Base-by-base conservation (phyloP, 257 asterid genomes). In the Capsicum chinense region DNA sequence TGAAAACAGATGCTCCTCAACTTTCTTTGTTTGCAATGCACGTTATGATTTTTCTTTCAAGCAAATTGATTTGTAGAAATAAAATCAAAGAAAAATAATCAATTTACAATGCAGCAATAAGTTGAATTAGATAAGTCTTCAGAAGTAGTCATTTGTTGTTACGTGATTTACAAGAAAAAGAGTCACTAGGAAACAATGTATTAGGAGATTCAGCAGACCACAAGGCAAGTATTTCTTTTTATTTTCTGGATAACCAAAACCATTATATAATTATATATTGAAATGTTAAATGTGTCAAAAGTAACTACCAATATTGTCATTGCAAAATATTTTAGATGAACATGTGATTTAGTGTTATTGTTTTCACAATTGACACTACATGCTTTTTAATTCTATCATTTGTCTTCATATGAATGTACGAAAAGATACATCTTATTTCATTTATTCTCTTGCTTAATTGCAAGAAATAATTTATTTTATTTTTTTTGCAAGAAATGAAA, bases 101-200 rank as follows among this genome's bases (percentile, higher is more conserved):
- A 26, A 26, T 33, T 12, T 66, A 33, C 9, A 12, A 66, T 37
- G 44, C n/a, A 66, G 73, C 19, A 66, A 66, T 35, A 35, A 66
- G 73, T 14, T 66, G 73, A 47, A 66, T 7, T 13, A 13, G 73
- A 66, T 66, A 66, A 66, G 73, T 35, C 73, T 66, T 66, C n/a
- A 3, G 44, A 66, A 66, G 48, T 35, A 66, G 73, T 5, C 9
- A 37, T 66, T 64, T 5, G 15, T 33, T 37, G 37, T 13, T 66
- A 33, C 73, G 12, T 66, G 48, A 26, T 66, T 33, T 35, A 66
- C 48, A 66, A 37, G 71, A 64, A 64, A 58, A 26, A 13, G 71
- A 64, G 71, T 26, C 39, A 64, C 39, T 26, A 64, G 47, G 42
- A 21, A 26, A 63, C 42, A 63, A 63, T 21, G 42, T 11, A 26